Conservation (phyloP, 1,284 basidiomycete genomes). For the Ceratobasidium sp. region DNA sequence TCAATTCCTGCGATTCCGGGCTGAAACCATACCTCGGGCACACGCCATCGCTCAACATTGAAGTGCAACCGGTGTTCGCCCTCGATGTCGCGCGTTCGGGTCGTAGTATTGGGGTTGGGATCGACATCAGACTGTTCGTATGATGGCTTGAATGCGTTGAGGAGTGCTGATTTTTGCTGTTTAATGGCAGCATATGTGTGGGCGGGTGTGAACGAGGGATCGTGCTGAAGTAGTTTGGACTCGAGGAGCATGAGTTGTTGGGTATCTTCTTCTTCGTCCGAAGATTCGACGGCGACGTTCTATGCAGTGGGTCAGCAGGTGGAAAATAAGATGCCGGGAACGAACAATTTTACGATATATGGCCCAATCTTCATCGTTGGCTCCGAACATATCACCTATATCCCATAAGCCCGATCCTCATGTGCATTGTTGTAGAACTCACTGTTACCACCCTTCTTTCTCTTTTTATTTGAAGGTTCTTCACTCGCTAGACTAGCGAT, state of each 20-base stretch:
- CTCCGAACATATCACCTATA: slow-evolving; percentile 92
- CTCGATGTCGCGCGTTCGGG: slow-evolving; percentile 52
- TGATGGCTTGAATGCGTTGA: slow-evolving; percentile 81
- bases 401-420: background rate
- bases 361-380: slow-evolving; percentile 96
- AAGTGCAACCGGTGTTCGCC: slow-evolving; percentile 86
- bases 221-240: slow-evolving; percentile 79
- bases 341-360: slow-evolving; percentile 96
- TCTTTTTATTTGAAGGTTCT: slow-evolving; percentile 74
- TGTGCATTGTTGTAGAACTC: slow-evolving; percentile 44
- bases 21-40: slow-evolving; percentile 93
- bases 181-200: slow-evolving; percentile 83
- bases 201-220: slow-evolving; percentile 81
- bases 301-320: slow-evolving; percentile 46
- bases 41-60: slow-evolving; percentile 92
- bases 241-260: slow-evolving; percentile 78
- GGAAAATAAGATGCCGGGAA: slow-evolving; percentile 34
- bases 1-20: slow-evolving; percentile 94
- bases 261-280: slow-evolving; percentile 94
- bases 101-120: slow-evolving; percentile 26
- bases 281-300: slow-evolving; percentile 87
- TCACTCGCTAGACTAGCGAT: slow-evolving; percentile 92
- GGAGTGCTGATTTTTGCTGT: slow-evolving; percentile 79
- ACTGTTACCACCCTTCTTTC: slow-evolving; percentile 81
- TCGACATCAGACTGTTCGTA: slow-evolving; percentile 66